Percentiles rank a stretch among this genome's conserved stretches.
Conservation (phyloP, 441 rosid species). For the Biscutella auriculata region DNA sequence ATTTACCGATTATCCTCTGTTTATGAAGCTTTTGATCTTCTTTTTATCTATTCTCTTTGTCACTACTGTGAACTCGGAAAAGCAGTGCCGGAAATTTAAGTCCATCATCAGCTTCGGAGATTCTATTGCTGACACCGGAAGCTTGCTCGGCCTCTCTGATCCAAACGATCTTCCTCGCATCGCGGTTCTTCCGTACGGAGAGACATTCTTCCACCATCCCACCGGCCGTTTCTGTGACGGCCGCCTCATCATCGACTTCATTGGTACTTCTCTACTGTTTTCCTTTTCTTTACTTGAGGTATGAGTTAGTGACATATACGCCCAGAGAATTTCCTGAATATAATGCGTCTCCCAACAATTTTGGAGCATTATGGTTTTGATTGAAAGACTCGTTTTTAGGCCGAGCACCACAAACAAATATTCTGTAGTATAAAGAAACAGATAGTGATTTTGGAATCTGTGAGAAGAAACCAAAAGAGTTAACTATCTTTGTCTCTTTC, state of each 20-base stretch:
- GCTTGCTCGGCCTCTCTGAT: conserved; percentile 12
- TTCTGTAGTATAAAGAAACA: too few relatives aligned
- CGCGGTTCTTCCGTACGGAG: conserved; percentile 17
- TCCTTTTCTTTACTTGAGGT: background rate
- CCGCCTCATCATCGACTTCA: conserved; percentile 20
- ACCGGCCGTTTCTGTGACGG: conserved; percentile 15
- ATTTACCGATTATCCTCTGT: background rate
- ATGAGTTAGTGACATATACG: too few relatives aligned
- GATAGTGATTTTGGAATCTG: too few relatives aligned
- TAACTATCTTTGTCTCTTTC: too few relatives aligned
- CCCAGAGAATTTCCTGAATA: too few relatives aligned
- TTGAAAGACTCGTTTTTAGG: background rate
- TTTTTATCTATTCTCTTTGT: background rate
- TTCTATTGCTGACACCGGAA: conserved; percentile 23
- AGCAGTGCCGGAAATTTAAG: background rate
- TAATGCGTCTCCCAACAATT: too few relatives aligned
- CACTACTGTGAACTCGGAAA: background rate
- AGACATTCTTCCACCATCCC: conserved; percentile 16
- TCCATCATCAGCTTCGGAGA: conserved; percentile 25
- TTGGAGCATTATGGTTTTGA: background rate
- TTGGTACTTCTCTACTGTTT: conserved; percentile 5
- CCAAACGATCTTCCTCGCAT: conserved; percentile 6
- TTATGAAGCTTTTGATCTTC: background rate
- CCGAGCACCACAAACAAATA: too few relatives aligned
- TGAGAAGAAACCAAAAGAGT: too few relatives aligned